Base-by-base conservation (phyloP, 768 basidiomycete genomes). In the Lactarius quietus region DNA sequence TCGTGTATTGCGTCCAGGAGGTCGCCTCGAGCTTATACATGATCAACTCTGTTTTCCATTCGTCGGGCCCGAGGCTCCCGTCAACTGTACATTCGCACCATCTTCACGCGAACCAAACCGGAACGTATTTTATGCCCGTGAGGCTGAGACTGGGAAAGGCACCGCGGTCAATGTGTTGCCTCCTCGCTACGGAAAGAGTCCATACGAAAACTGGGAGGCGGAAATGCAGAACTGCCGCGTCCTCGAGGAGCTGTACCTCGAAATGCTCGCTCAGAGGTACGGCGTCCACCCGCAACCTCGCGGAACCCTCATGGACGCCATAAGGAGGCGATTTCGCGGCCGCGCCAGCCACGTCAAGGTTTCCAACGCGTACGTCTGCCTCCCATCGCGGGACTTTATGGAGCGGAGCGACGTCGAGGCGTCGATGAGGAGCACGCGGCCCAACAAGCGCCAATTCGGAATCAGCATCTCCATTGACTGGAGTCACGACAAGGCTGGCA, bases 11-110 rank as follows among this genome's bases (percentile, higher is more conserved):
- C 77, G 75, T 15, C 78, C 78, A 7, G 83, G 80, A 18, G 91
- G 92, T 4, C 81, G 83, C 10, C 76, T 93, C 3, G 92, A 93
- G 73, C 70, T 92, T 56, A 84, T 93, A 58, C 88, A 91, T 73
- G 90, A 93, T 73, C 76, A 87, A 69, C 76, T 89, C 38, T 73
- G 82, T 68, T 90, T 90, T 70, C 86, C 89, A 1, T 85, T 83
- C 64, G 77, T 80, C n/a, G 17, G 62, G n/a, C 69, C 65, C 7
- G 51, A 70, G 67, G 45, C 72, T 63, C 63, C 76, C 48, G 39
- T 71, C 65, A 52, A 48, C 61, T 20, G 53, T 35, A 45, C 65
- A 39, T 56, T 57, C 4, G 15, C 57, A 15, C 28, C 67, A 23
- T 48, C 63, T 12, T n/a, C 14, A 41, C 35, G 8, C 18, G 29